A percentile compares a stretch with the other conserved stretches of the same genome.
These are phyloP conservation scores for Apiospora sp. DNA, from an alignment of 2,329 filamentous ascomycete species.

Conservation along the genomic window DNA sequence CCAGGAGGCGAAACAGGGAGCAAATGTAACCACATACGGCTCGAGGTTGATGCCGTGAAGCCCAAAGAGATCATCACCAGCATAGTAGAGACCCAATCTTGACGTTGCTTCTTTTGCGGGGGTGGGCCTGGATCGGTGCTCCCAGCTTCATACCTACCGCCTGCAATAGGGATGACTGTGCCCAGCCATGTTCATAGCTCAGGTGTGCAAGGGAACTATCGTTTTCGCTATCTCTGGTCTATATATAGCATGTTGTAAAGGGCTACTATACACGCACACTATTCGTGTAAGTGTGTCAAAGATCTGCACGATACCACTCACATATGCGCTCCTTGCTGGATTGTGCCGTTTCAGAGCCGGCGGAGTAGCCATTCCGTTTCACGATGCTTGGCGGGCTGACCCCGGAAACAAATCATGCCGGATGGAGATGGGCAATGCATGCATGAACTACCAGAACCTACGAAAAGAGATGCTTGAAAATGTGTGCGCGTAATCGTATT, in stretches of 20 bases:
- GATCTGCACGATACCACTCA: constrained; percentile 20
- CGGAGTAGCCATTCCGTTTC: constrained; percentile 5
- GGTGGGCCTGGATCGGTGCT: not conserved
- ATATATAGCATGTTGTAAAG: not conserved
- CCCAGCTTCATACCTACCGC: not conserved
- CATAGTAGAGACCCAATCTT: not conserved
- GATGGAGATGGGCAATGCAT: not conserved
- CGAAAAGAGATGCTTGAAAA: not conserved
- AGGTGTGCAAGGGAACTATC: too few relatives aligned
- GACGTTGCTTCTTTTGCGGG: constrained; percentile 11
- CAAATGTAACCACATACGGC: too few relatives aligned
- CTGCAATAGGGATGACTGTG: not conserved
- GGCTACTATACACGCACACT: not conserved
- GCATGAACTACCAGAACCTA: not conserved
- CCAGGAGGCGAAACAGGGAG: too few relatives aligned
- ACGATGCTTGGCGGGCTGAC: constrained; percentile 20
- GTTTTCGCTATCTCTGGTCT: not conserved
- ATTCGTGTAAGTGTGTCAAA: not conserved
- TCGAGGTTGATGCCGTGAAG: not conserved
- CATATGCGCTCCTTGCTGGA: not conserved
- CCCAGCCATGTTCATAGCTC: not conserved
- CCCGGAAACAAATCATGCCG: constrained; percentile 13
- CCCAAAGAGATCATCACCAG: not conserved
- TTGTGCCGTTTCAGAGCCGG: constrained; percentile 15
- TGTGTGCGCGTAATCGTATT: not conserved